A percentile compares a stretch with the other conserved stretches of the same genome.
Evolutionary conservation across 1,284 basidiomycete species (phyloP).

Genomic region (Mycosarcoma mackinlayi): DNA sequence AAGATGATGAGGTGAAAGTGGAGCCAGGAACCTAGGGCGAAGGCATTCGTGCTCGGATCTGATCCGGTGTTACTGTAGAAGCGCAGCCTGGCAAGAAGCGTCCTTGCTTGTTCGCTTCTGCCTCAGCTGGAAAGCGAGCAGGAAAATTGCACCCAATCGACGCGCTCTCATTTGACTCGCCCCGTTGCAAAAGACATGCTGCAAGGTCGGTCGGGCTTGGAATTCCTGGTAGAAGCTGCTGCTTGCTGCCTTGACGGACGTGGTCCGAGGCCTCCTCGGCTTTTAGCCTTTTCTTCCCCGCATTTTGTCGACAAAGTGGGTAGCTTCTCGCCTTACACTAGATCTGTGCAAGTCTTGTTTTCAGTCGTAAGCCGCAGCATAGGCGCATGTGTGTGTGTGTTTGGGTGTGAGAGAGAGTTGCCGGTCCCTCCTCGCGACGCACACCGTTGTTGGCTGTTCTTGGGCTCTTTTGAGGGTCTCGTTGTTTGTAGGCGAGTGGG

Average conservation of each 20-base stretch:
- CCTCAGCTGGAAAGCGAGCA: background rate
- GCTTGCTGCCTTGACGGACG: conserved; percentile 16
- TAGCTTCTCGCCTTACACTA: too few species aligned
- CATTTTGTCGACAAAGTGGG: too few species aligned
- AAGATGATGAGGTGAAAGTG: too few species aligned
- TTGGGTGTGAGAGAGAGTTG: conserved; percentile 1
- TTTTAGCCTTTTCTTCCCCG: conserved; percentile 30
- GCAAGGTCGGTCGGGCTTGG: too few species aligned
- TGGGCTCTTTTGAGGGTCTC: background rate
- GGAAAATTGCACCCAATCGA: conserved; percentile 13
- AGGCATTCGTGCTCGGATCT: conserved; percentile 15
- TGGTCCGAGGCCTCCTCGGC: conserved; percentile 36
- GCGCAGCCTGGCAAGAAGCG: too few species aligned
- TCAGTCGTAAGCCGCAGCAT: conserved; percentile 10
- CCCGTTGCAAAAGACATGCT: too few species aligned
- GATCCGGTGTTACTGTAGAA: too few species aligned
- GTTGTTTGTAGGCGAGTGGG: background rate
- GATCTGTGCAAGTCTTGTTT: too few species aligned
- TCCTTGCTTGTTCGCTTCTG: background rate
- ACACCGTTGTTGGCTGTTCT: background rate
- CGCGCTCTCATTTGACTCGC: conserved; percentile 5
- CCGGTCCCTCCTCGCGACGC: too few species aligned
- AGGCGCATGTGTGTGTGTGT: too few species aligned
- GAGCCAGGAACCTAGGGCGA: background rate
- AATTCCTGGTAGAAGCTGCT: too few species aligned